Conservation (phyloP, 176 grass and related monocot genomes). For the Oryza glaberrima region DNA sequence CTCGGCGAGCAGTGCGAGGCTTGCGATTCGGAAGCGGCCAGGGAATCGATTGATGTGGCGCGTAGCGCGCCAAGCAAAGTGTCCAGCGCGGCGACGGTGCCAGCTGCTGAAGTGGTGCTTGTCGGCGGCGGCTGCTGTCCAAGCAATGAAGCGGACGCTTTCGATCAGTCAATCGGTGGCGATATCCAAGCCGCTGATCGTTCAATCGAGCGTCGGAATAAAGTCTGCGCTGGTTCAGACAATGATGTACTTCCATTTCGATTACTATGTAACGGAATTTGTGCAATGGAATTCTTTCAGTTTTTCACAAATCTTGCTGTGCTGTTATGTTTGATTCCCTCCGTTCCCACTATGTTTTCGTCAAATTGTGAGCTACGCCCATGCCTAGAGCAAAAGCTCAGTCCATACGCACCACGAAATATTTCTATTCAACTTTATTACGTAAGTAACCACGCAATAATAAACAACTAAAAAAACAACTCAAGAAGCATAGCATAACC, state of each 20-base stretch:
- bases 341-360: background rate
- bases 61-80: slow-evolving; percentile 22
- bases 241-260: background rate
- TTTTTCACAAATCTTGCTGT: background rate
- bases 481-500: background rate
- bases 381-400: background rate
- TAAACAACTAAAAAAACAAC: background rate
- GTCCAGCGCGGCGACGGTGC: slow-evolving; percentile 1
- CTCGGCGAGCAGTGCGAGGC: background rate
- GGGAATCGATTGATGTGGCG: slow-evolving; percentile 21
- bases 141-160: background rate
- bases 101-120: slow-evolving; percentile 24
- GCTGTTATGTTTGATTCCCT: background rate
- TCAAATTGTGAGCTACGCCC: background rate
- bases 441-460: background rate
- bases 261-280: background rate
- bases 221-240: background rate
- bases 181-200: background rate
- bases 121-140: background rate
- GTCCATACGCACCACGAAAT: background rate
- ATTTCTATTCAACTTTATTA: background rate
- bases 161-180: background rate
- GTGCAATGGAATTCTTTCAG: slow-evolving; percentile 36
- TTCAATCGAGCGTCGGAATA: background rate
- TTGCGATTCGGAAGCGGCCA: background rate